Conservation (phyloP, 1,284 basidiomycete species). For the Pyrrhoderma noxium region DNA sequence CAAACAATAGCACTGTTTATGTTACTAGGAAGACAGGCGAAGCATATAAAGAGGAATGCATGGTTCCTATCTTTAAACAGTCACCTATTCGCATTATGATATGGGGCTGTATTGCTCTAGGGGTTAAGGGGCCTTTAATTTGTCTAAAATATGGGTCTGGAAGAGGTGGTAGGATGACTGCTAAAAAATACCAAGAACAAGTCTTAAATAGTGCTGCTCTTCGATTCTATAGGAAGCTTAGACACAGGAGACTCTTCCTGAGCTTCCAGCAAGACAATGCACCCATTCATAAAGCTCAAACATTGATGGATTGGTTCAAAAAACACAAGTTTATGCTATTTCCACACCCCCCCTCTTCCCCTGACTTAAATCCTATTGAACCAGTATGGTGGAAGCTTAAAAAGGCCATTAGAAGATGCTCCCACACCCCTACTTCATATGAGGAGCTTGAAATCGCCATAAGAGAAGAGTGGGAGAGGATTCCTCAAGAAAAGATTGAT, state of each 20-base stretch:
- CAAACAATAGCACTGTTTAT: background rate
- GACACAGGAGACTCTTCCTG: background rate
- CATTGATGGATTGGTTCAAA: constrained; percentile 1
- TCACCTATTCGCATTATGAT: constrained; percentile 18
- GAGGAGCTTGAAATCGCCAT: background rate
- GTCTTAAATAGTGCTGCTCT: constrained; percentile 12
- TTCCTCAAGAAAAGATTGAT: constrained; percentile 3
- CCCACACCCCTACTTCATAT: background rate
- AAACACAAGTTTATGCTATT: background rate
- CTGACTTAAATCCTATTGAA: background rate
- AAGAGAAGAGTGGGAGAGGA: background rate
- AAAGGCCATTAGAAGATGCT: background rate
- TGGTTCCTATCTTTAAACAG: constrained; percentile 19
- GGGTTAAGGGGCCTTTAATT: constrained; percentile 19
- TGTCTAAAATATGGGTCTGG: constrained; percentile 20
- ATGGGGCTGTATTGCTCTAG: constrained; percentile 19
- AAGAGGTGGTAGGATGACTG: constrained; percentile 20
- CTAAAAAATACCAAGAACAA: constrained; percentile 18
- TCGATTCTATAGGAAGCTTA: background rate
- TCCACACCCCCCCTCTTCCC: background rate
- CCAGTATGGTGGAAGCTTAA: background rate
- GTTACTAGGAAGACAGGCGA: background rate
- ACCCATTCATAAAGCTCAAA: constrained; percentile 14
- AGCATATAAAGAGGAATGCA: constrained; percentile 16
- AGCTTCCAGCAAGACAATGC: constrained; percentile 17